Percentiles rank a stretch among this genome's conserved stretches.
Conservation (phyloP, 371 early-diverging fungal species). For the Mortierella sp. region DNA sequence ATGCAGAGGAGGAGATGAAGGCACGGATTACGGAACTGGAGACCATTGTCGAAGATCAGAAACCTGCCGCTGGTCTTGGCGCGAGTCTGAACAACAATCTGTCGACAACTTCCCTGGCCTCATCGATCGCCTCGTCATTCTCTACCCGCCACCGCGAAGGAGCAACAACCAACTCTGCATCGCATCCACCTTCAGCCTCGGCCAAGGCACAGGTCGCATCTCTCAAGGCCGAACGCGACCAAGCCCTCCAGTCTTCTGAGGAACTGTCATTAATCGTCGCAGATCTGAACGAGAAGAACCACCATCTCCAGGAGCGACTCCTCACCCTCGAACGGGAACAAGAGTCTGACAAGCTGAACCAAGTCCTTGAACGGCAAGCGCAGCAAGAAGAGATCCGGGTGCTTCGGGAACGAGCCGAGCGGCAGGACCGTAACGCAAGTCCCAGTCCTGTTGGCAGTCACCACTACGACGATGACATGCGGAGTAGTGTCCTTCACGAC, state of each 20-base stretch:
- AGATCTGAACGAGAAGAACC: constrained; percentile 53
- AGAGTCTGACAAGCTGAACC: constrained; percentile 57
- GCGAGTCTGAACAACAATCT: constrained; percentile 22
- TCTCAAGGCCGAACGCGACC: constrained; percentile 54
- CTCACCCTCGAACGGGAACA: constrained; percentile 57
- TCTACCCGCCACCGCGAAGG: constrained; percentile 43
- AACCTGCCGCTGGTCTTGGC: neutral
- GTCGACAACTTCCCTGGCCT: constrained; percentile 32
- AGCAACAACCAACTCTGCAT: neutral
- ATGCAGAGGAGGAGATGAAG: constrained; percentile 56
- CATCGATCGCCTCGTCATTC: constrained; percentile 53
- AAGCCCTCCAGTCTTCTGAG: constrained; percentile 40
- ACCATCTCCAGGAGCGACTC: constrained; percentile 57
- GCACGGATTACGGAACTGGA: constrained; percentile 52
- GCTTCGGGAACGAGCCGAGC: constrained; percentile 45
- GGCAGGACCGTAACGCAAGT: constrained; percentile 51
- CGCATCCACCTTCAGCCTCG: constrained; percentile 5
- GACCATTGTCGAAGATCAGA: constrained; percentile 26
- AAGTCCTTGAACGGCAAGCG: constrained; percentile 44
- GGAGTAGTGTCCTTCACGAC: constrained; percentile 14
- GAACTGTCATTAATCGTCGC: constrained; percentile 52
- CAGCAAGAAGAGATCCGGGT: constrained; percentile 39
- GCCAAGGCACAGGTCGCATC: constrained; percentile 32
- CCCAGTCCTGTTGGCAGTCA: constrained; percentile 35
- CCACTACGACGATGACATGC: constrained; percentile 28